Evolutionary conservation across 2,329 filamentous ascomycete genomes (phyloP).

Genomic region (Botrytis hyacinthi): DNA sequence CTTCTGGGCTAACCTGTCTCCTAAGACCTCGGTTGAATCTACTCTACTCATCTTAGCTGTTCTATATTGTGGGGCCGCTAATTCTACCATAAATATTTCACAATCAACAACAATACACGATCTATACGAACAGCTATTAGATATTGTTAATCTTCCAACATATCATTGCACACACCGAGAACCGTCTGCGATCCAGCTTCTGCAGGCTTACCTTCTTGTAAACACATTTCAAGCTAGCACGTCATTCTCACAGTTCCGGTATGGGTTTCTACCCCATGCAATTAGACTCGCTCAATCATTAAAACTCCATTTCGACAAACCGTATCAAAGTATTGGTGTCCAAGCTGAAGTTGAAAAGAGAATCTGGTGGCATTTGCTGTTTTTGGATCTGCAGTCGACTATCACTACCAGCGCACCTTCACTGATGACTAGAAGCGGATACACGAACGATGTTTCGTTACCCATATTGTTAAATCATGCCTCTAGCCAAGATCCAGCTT

Average conservation of each 20-base stretch:
- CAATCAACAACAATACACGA: not conserved
- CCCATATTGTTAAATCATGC: not conserved
- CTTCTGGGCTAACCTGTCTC: not conserved
- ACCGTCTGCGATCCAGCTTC: not conserved
- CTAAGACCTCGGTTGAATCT: not conserved
- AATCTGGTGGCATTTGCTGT: constrained; percentile 1
- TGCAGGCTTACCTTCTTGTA: constrained; percentile 3
- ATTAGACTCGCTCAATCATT: not conserved
- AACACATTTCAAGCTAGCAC: not conserved
- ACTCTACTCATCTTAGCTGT: not conserved
- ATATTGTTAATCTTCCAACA: not conserved
- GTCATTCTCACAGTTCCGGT: not conserved
- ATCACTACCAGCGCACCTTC: not conserved
- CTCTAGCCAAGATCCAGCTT: not conserved
- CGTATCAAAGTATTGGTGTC: not conserved
- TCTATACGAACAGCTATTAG: not conserved
- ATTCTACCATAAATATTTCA: constrained; percentile 4
- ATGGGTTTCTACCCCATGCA: not conserved
- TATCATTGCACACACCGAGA: not conserved
- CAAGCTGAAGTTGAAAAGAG: not conserved
- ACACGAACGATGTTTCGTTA: not conserved
- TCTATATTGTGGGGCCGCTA: not conserved
- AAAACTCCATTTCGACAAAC: not conserved
- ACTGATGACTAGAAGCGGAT: not conserved
- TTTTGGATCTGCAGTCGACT: not conserved